phyloP scores from a whole-genome alignment of 2,329 filamentous ascomycete species.

The Fusarium verticillioides region DNA sequence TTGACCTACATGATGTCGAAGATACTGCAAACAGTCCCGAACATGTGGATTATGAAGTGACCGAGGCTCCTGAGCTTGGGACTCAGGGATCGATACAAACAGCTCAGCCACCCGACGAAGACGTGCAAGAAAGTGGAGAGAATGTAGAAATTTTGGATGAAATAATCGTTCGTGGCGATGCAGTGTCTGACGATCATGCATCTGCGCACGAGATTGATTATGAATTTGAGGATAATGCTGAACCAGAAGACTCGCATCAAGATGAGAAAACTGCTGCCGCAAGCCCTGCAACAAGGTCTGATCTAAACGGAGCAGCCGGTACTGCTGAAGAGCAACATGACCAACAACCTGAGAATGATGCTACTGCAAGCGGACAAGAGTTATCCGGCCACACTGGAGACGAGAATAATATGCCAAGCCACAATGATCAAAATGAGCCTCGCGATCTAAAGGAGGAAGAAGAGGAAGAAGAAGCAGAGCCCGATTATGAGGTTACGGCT shows the following conservation, averaged over 20 bases:
- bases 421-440: constrained; percentile 24
- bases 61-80: constrained; percentile 12
- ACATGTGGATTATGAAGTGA: constrained; percentile 7
- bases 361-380: not conserved
- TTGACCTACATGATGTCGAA: constrained; percentile 24
- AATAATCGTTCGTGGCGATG: not conserved
- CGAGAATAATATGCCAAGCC: constrained; percentile 31
- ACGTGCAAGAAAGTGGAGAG: constrained; percentile 6
- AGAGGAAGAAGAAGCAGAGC: not conserved
- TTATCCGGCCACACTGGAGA: constrained; percentile 11
- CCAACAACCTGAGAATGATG: constrained; percentile 3
- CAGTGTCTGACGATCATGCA: constrained; percentile 20
- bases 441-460: constrained; percentile 4
- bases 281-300: not conserved
- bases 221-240: constrained; percentile 41
- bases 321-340: not conserved
- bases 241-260: constrained; percentile 15
- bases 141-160: constrained; percentile 10
- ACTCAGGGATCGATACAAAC: constrained; percentile 20
- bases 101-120: not conserved
- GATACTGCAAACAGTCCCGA: constrained; percentile 16
- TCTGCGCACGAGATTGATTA: constrained; percentile 48
- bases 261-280: constrained; percentile 16
- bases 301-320: not conserved
- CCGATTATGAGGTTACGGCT: not conserved